A percentile compares a stretch with the other conserved stretches of the same genome.
phyloP scores from a whole-genome alignment of 1,284 basidiomycete genomes.

The Cryptococcus jaspeensis region DNA sequence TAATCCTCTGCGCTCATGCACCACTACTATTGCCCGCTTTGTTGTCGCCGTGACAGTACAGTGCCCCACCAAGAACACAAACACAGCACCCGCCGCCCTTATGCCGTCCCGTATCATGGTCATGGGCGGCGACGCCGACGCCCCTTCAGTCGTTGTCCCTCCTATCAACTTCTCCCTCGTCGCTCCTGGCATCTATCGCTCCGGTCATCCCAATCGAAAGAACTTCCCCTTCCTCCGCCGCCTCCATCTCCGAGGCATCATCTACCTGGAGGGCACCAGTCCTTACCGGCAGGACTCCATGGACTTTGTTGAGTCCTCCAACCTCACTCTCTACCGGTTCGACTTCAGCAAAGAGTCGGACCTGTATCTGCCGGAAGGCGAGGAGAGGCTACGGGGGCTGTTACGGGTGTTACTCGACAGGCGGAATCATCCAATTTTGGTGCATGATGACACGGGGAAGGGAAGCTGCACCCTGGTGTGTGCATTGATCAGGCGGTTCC shows the following conservation, averaged over 20 bases:
- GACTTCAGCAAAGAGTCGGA: conserved; percentile 37
- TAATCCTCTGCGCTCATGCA: too few species aligned
- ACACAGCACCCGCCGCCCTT: too few species aligned
- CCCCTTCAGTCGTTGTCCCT: conserved; percentile 39
- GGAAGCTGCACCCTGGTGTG: conserved; percentile 39
- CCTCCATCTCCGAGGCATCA: conserved; percentile 45
- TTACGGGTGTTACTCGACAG: conserved; percentile 40
- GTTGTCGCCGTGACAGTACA: too few species aligned
- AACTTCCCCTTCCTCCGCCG: conserved; percentile 48
- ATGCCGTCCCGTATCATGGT: too few species aligned
- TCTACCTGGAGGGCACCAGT: conserved; percentile 34
- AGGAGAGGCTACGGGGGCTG: conserved; percentile 17
- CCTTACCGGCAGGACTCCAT: conserved; percentile 44
- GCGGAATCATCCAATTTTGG: conserved; percentile 42
- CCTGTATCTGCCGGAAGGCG: conserved; percentile 9
- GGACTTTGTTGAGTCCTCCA: conserved; percentile 34
- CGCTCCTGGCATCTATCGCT: conserved; percentile 45
- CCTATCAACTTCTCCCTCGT: conserved; percentile 54
- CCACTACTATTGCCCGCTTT: too few species aligned
- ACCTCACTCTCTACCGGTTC: conserved; percentile 30
- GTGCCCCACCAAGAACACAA: too few species aligned
- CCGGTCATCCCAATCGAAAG: conserved; percentile 50
- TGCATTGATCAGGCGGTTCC: conserved; percentile 39
- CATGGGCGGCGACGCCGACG: too few species aligned
- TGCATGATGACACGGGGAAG: conserved; percentile 50